Base-by-base conservation (phyloP, 225 moss, liverwort and hornwort genomes). In the Antitrichia curtipendula region DNA sequence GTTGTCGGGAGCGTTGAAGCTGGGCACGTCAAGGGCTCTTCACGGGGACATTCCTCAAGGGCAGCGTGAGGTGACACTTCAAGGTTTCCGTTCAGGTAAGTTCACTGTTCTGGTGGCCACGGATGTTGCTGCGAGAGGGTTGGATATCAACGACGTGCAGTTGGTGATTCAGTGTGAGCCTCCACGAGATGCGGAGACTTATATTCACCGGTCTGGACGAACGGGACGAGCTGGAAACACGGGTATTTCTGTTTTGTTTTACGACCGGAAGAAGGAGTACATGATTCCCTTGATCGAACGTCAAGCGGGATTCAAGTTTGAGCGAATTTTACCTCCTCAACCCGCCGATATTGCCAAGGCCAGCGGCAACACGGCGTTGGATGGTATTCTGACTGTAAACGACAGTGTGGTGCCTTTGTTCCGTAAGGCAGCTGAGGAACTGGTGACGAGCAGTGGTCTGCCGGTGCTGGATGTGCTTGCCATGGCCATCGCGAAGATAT, bases 131-230 rank as follows among this genome's bases (percentile, higher is more conserved):
- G 97, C 98, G 41, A 93, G 98, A 82, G 97, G 98, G 47, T 87
- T 99, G 83, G 98, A 99, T 47, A 95, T 99, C 85, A 96, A 95
- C 76, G 97, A 99, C 69, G 98, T 99, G 68, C 97, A 92, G 76
- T 49, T 92, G 88, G 90, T 92, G 84, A 84, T 92, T 52, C 92
- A 92, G 87, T 88, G 87, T 34, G 92, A 92, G 82, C 90, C 92
- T 62, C 90, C 92, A 3, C 83, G 96, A 71, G 96, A 99, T 53
- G 92, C 93, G 21, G 98, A 99, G 83, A 99, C 96, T 0, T 99
- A 99, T 75, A 99, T 99, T 29, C 98, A 99, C 90, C 95, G 98
- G 25, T 99, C 97, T 41, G 98, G 98, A 28, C 96, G 98, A 29
- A 99, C 97, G 13, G 98, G 98, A 75, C 90, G 97, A 91, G 98